These are phyloP conservation scores for Lophiotrema nucula DNA, from an alignment of 495 filamentous ascomycete genomes.

Conservation along the genomic window DNA sequence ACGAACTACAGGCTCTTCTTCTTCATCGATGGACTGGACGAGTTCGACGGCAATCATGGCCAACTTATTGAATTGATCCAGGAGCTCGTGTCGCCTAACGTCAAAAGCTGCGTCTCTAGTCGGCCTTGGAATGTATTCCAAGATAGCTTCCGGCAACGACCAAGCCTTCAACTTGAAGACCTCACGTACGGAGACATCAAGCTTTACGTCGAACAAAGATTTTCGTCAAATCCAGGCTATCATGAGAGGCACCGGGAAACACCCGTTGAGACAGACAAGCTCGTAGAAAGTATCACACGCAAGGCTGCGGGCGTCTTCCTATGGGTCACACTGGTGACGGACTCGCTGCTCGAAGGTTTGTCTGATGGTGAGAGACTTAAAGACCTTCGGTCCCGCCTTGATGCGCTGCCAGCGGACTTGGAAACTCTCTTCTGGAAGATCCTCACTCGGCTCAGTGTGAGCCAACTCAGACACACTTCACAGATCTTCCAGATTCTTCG, in stretches of 20 bases:
- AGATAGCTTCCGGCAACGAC: slow-evolving; percentile 10
- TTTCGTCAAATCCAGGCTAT: neutral
- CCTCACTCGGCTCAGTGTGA: neutral
- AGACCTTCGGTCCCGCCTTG: slow-evolving; percentile 13
- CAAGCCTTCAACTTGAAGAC: slow-evolving; percentile 18
- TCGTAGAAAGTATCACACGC: slow-evolving; percentile 9
- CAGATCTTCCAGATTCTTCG: slow-evolving; percentile 7
- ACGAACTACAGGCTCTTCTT: slow-evolving; percentile 13
- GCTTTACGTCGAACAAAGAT: neutral
- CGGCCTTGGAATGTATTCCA: slow-evolving; percentile 28
- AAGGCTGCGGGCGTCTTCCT: slow-evolving; percentile 29
- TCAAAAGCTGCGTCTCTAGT: slow-evolving; percentile 26
- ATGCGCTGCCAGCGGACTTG: slow-evolving; percentile 12
- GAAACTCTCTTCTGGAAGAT: slow-evolving; percentile 20
- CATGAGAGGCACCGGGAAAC: neutral
- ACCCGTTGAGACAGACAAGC: neutral
- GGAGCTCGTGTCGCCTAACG: neutral
- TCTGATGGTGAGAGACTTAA: slow-evolving; percentile 5
- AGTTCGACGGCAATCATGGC: slow-evolving; percentile 13
- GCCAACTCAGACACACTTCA: neutral
- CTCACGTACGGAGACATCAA: slow-evolving; percentile 20
- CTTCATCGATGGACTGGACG: slow-evolving; percentile 30
- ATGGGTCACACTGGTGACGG: slow-evolving; percentile 20
- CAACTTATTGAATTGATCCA: slow-evolving; percentile 4
- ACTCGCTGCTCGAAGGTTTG: slow-evolving; percentile 18